Evolutionary conservation across 2,329 filamentous ascomycete species (phyloP).

Genomic region (Teratosphaeria destructans): DNA sequence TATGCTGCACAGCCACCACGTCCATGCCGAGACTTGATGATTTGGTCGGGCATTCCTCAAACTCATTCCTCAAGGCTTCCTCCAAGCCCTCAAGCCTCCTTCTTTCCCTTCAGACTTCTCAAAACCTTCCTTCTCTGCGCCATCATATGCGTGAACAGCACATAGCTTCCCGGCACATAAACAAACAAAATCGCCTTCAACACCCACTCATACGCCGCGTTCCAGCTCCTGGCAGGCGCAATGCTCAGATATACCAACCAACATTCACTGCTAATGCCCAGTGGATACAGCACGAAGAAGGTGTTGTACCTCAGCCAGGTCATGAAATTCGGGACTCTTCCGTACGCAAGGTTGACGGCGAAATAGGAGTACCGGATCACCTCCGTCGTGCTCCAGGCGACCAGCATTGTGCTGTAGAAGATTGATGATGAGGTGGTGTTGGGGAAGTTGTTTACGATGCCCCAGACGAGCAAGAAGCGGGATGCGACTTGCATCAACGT

Average conservation of each 20-base stretch:
- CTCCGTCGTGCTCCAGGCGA: slow-evolving; percentile 85
- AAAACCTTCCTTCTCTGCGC: slow-evolving; percentile 72
- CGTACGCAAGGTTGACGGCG: slow-evolving; percentile 54
- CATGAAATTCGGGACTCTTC: slow-evolving; percentile 51
- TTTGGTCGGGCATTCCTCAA: background rate
- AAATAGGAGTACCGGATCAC: slow-evolving; percentile 92
- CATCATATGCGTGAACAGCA: slow-evolving; percentile 93
- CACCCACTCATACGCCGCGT: slow-evolving; percentile 45
- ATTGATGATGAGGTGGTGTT: slow-evolving; percentile 45
- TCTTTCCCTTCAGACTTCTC: slow-evolving; percentile 32
- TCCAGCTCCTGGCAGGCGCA: slow-evolving; percentile 45
- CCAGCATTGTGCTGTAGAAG: slow-evolving; percentile 66
- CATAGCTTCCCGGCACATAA: slow-evolving; percentile 73
- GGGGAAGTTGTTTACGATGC: slow-evolving; percentile 65
- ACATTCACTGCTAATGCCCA: slow-evolving; percentile 84
- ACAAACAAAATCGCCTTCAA: slow-evolving; percentile 57
- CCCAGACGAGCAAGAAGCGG: slow-evolving; percentile 83
- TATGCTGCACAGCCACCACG: background rate
- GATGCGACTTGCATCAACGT: slow-evolving; percentile 84
- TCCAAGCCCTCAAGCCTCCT: background rate
- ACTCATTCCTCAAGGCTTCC: background rate
- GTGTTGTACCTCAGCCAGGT: slow-evolving; percentile 82
- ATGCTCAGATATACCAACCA: slow-evolving; percentile 63
- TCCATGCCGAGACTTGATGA: background rate
- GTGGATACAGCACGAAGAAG: slow-evolving; percentile 84